Conservation (phyloP, 2,329 filamentous ascomycete species). For the Keithomyces neogunnii region DNA sequence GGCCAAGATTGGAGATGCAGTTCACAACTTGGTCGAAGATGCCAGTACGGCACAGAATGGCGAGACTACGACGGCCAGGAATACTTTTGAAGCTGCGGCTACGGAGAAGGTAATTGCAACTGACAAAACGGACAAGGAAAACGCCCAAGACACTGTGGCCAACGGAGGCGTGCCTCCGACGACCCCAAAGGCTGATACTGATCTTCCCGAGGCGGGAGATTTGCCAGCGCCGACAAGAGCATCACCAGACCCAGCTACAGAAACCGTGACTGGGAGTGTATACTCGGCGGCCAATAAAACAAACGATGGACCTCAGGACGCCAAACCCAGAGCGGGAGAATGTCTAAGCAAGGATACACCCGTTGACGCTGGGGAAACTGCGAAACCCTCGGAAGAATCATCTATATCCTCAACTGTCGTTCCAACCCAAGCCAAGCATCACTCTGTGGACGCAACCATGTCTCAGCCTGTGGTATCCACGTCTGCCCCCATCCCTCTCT, state of each 20-base stretch:
- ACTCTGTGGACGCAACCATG: background rate
- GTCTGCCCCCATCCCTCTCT: conserved; percentile 11
- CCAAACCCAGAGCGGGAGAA: background rate
- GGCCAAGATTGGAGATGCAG: conserved; percentile 5
- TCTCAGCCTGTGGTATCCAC: conserved; percentile 9
- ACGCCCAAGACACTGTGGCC: background rate
- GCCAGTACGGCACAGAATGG: background rate
- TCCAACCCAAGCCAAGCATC: background rate
- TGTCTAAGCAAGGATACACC: no score
- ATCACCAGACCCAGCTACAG: background rate
- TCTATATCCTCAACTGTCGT: background rate
- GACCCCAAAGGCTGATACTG: background rate
- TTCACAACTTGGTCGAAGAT: conserved; percentile 10
- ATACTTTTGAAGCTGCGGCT: background rate
- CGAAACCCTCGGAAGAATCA: background rate
- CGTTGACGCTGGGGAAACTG: background rate
- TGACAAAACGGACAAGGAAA: background rate
- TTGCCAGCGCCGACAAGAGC: background rate
- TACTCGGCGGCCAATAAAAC: background rate
- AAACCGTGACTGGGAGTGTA: background rate
- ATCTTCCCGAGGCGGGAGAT: background rate
- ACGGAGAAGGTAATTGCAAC: background rate
- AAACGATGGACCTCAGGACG: background rate
- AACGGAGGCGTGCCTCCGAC: background rate
- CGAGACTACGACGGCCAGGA: no score